Evolutionary conservation across 2,329 filamentous ascomycete species (phyloP).

Genomic region (Trichoderma sp.): DNA sequence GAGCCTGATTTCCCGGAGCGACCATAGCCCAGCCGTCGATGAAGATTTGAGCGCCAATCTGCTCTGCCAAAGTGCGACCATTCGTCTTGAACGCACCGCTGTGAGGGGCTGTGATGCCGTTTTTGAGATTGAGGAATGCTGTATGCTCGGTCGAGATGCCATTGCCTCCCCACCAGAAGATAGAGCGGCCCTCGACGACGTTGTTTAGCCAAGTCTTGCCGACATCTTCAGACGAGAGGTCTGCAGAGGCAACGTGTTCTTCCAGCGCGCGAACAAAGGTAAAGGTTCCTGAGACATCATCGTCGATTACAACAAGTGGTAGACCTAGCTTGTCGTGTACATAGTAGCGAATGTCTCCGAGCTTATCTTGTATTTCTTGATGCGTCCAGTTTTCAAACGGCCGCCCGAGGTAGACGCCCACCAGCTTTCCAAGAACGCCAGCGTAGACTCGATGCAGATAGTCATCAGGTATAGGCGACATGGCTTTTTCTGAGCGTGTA

Average conservation of each 20-base stretch:
- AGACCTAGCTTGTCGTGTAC: constrained; percentile 30
- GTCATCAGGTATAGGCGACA: background rate
- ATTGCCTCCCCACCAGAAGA: constrained; percentile 40
- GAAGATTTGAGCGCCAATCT: constrained; percentile 41
- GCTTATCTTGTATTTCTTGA: constrained; percentile 30
- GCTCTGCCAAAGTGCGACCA: constrained; percentile 28
- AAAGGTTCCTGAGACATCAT: constrained; percentile 23
- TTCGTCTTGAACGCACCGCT: constrained; percentile 29
- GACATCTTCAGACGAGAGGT: background rate
- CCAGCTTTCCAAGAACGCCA: background rate
- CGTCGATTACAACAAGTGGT: constrained; percentile 35
- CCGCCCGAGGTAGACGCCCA: constrained; percentile 25
- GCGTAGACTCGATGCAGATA: background rate
- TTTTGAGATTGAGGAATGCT: constrained; percentile 37
- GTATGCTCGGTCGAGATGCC: constrained; percentile 40
- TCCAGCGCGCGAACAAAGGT: background rate
- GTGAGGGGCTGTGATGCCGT: background rate
- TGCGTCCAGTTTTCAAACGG: constrained; percentile 39
- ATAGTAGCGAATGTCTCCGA: constrained; percentile 33
- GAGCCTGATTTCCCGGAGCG: constrained; percentile 30
- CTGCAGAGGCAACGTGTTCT: background rate
- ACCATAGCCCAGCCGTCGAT: constrained; percentile 39
- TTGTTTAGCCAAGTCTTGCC: constrained; percentile 21
- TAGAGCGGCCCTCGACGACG: constrained; percentile 24
- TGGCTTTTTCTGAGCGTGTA: background rate